phyloP scores from a whole-genome alignment of 2,329 filamentous ascomycete genomes.

The Ophiognomonia clavigignenti-juglandacearum region DNA sequence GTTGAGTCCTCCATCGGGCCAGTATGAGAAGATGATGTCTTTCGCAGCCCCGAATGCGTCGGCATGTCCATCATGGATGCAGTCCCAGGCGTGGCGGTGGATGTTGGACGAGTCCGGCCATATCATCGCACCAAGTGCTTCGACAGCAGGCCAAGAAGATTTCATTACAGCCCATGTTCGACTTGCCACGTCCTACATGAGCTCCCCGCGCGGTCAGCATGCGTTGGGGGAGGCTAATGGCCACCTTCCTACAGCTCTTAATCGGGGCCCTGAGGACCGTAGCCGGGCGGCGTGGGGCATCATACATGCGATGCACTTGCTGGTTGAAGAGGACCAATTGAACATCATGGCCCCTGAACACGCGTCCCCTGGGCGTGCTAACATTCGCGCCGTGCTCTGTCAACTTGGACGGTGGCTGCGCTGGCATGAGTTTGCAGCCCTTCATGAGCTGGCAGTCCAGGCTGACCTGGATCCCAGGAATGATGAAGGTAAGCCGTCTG shows the following conservation, averaged over 20 bases:
- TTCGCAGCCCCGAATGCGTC: conserved; percentile 43
- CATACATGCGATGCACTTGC: conserved; percentile 73
- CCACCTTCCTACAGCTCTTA: conserved; percentile 59
- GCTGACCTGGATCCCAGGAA: conserved; percentile 35
- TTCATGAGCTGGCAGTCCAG: conserved; percentile 51
- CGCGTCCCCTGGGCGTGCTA: conserved; percentile 36
- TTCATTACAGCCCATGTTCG: conserved; percentile 50
- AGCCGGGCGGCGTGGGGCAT: conserved; percentile 60
- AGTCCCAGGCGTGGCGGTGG: conserved; percentile 67
- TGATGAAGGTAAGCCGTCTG: conserved; percentile 33
- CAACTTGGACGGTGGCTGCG: conserved; percentile 80
- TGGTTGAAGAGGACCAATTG: conserved; percentile 87
- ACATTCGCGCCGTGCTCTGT: conserved; percentile 68
- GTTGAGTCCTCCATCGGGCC: conserved; percentile 8
- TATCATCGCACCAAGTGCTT: conserved; percentile 2
- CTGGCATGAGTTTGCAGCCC: conserved; percentile 50
- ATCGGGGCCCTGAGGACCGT: conserved; percentile 49
- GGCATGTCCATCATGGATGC: conserved; percentile 53
- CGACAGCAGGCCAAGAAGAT: conserved; percentile 18
- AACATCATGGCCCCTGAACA: conserved; percentile 50
- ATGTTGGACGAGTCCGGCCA: conserved; percentile 51
- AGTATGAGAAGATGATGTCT: conserved; percentile 35
- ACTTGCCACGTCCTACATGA: conserved; percentile 61
- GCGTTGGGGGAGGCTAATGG: conserved; percentile 47
- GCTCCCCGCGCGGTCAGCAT: conserved; percentile 51